phyloP scores from a whole-genome alignment of 306 rosid genomes.

The Clitoria ternatea region DNA sequence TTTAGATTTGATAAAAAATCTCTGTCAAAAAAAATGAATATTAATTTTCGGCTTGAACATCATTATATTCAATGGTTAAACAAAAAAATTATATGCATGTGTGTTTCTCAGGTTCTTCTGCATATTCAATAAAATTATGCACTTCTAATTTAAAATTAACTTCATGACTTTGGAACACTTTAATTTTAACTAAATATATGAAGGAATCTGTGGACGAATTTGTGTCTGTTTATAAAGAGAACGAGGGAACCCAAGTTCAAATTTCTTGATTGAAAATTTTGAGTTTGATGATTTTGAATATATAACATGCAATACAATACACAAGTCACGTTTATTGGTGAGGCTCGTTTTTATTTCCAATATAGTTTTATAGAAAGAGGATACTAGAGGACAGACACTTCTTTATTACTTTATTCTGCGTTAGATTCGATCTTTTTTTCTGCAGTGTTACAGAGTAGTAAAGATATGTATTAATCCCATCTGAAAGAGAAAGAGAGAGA shows the following conservation, averaged over 20 bases:
- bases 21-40: too few relatives aligned
- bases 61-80: too few relatives aligned
- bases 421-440: slow-evolving; percentile 59
- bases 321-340: slow-evolving; percentile 19
- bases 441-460: slow-evolving; percentile 28
- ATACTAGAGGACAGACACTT: slow-evolving; percentile 38
- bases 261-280: slow-evolving; percentile 16
- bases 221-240: not conserved
- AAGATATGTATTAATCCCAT: slow-evolving; percentile 37
- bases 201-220: not conserved
- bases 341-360: slow-evolving; percentile 1
- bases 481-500: slow-evolving; percentile 35
- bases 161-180: slow-evolving; percentile 7
- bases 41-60: too few relatives aligned
- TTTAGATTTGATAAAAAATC: too few relatives aligned
- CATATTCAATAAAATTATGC: not conserved
- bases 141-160: slow-evolving; percentile 15
- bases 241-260: slow-evolving; percentile 41
- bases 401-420: slow-evolving; percentile 70
- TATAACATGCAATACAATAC: too few relatives aligned
- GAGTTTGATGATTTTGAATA: slow-evolving; percentile 27
- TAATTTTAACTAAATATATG: not conserved
- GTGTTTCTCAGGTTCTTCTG: too few relatives aligned
- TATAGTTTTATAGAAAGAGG: slow-evolving; percentile 11
- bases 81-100: too few relatives aligned